Conservation (phyloP, 345 rosid species). For the Eutrema japonicum region DNA sequence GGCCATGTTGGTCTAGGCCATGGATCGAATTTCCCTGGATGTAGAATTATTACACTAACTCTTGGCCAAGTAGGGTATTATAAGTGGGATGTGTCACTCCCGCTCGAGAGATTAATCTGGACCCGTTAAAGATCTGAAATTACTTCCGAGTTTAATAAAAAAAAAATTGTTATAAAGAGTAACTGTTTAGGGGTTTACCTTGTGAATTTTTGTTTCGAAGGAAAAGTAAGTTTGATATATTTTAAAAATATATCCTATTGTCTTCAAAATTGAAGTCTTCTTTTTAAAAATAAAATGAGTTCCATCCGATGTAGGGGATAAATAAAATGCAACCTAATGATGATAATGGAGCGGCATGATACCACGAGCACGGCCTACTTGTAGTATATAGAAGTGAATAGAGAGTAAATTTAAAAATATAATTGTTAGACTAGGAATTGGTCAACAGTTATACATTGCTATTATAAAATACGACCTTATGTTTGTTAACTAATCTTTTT, state of each 20-base stretch:
- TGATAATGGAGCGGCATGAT: constrained; percentile 36
- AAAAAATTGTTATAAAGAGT: neutral
- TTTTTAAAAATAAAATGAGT: neutral
- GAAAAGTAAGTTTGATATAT: neutral
- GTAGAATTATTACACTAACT: no score
- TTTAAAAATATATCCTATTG: neutral
- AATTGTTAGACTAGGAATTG: neutral
- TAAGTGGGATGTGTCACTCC: no score
- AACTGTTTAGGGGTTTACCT: neutral
- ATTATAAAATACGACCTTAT: constrained; percentile 14
- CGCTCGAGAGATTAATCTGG: no score
- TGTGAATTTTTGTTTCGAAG: neutral
- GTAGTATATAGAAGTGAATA: constrained; percentile 5
- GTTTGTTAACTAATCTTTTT: neutral
- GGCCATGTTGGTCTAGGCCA: no score
- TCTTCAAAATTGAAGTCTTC: neutral
- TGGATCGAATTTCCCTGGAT: no score
- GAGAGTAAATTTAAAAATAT: neutral
- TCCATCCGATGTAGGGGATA: constrained; percentile 22
- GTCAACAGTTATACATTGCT: constrained; percentile 26
- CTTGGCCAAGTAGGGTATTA: no score
- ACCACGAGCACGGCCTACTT: constrained; percentile 62
- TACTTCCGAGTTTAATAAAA: no score
- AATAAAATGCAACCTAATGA: constrained; percentile 41
- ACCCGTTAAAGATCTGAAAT: no score